phyloP scores from a whole-genome alignment of 2,329 filamentous ascomycete genomes.

The Xylariaceae sp. region DNA sequence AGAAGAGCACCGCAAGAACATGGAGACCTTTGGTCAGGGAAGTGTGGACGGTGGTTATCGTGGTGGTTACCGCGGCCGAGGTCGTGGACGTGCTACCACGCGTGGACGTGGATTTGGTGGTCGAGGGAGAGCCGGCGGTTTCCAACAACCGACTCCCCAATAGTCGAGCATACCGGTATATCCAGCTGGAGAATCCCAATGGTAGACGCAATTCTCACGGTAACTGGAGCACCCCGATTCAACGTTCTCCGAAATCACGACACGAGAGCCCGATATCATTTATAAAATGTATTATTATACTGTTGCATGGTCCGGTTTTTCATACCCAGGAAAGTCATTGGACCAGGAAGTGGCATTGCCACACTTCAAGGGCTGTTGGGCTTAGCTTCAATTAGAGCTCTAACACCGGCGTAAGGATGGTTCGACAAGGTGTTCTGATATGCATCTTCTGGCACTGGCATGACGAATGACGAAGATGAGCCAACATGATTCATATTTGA shows the following conservation, averaged over 20 bases:
- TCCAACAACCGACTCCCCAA: conserved; percentile 26
- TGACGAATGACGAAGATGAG: conserved; percentile 23
- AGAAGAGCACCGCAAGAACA: conserved; percentile 92
- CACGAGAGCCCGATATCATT: conserved; percentile 9
- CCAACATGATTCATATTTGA: conserved; percentile 16
- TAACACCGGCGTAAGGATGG: conserved; percentile 33
- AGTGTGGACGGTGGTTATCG: conserved; percentile 84
- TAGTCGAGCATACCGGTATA: conserved; percentile 13
- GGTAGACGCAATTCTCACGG: background rate
- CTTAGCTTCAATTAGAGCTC: conserved; percentile 28
- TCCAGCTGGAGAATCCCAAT: background rate
- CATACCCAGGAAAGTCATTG: conserved; percentile 28
- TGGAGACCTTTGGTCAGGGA: conserved; percentile 96
- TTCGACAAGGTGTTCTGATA: conserved; percentile 31
- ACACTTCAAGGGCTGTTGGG: conserved; percentile 23
- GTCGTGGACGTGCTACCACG: conserved; percentile 70
- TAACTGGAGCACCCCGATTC: background rate
- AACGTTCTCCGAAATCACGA: background rate
- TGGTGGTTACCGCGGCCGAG: conserved; percentile 77
- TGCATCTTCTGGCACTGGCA: conserved; percentile 32
- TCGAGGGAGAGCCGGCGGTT: conserved; percentile 39
- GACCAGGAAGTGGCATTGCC: conserved; percentile 31
- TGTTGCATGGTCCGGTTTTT: conserved; percentile 27
- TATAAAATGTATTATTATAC: conserved; percentile 32
- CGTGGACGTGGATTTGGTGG: conserved; percentile 46